Evolutionary conservation across 2,329 filamentous ascomycete genomes (phyloP).

Genomic region (Ceratocystis cacaofunesta): DNA sequence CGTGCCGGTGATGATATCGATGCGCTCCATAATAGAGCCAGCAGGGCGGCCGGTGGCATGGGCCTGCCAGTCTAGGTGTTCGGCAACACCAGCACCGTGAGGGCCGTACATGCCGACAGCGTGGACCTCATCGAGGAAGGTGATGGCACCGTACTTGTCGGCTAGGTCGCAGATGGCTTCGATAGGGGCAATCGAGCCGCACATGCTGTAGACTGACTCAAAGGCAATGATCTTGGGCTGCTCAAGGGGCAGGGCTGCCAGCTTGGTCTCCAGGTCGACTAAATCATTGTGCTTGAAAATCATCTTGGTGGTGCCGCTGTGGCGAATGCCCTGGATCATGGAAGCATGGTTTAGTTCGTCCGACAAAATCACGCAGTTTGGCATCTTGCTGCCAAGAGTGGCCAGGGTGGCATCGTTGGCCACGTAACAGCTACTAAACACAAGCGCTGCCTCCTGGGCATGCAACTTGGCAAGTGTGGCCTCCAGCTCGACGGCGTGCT

Average conservation of each 20-base stretch:
- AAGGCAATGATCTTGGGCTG: constrained; percentile 97
- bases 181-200: constrained; percentile 90
- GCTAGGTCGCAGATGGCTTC: constrained; percentile 90
- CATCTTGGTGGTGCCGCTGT: constrained; percentile 91
- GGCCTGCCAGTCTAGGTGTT: constrained; percentile 88
- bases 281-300: constrained; percentile 98
- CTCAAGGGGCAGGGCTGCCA: constrained; percentile 70
- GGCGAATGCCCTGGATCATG: constrained; percentile 98
- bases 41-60: constrained; percentile 59
- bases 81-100: constrained; percentile 85
- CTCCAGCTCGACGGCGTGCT: constrained; percentile 79
- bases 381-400: constrained; percentile 90
- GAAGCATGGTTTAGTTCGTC: constrained; percentile 96
- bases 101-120: constrained; percentile 99
- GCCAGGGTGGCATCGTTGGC: constrained; percentile 95
- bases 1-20: constrained; percentile 96
- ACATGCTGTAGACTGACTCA: constrained; percentile 99
- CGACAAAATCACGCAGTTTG: constrained; percentile 92
- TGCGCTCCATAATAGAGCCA: constrained; percentile 84
- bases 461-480: constrained; percentile 72
- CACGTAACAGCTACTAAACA: constrained; percentile 96
- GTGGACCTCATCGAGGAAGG: constrained; percentile 96
- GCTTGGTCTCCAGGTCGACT: constrained; percentile 79
- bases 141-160: constrained; percentile 94
- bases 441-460: constrained; percentile 77